These are phyloP conservation scores for Hypsizygus ulmarius DNA, from an alignment of 1,284 basidiomycete species.

Conservation along the genomic window DNA sequence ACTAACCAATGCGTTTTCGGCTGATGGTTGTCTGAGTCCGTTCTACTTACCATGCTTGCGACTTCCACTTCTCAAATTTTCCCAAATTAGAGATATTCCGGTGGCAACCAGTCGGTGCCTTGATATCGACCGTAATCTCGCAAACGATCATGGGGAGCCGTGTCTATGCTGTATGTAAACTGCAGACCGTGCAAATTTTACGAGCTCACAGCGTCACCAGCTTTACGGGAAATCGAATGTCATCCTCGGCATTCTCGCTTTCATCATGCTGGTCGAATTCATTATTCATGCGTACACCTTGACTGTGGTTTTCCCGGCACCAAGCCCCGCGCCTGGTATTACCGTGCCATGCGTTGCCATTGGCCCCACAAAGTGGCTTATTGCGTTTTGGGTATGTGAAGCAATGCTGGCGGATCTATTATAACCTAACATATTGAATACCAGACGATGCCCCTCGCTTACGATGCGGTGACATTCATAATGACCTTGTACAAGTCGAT, in stretches of 20 bases:
- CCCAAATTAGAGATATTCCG: constrained; percentile 18
- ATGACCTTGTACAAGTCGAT: constrained; percentile 22
- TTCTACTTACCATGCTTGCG: neutral
- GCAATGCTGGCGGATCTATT: neutral
- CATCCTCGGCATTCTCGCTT: constrained; percentile 14
- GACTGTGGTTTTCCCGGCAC: constrained; percentile 16
- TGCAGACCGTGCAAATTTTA: neutral
- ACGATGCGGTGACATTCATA: constrained; percentile 20
- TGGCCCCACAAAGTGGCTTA: constrained; percentile 19
- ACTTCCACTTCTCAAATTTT: neutral
- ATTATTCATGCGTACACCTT: constrained; percentile 18
- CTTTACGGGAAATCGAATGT: constrained; percentile 17
- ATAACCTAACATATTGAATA: neutral
- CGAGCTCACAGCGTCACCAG: constrained; percentile 6
- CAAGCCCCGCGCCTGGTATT: constrained; percentile 12
- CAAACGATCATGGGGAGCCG: constrained; percentile 23
- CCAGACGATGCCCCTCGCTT: constrained; percentile 22
- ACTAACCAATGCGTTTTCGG: constrained; percentile 14
- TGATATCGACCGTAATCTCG: constrained; percentile 24
- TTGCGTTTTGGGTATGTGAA: constrained; percentile 24
- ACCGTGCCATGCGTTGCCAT: constrained; percentile 21
- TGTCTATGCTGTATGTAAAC: constrained; percentile 23
- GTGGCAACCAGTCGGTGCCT: constrained; percentile 25
- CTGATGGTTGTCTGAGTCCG: constrained; percentile 10
- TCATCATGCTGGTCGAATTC: constrained; percentile 19